phyloP scores from a whole-genome alignment of 2,329 filamentous ascomycete genomes.

The Pezicula neosporulosa region DNA sequence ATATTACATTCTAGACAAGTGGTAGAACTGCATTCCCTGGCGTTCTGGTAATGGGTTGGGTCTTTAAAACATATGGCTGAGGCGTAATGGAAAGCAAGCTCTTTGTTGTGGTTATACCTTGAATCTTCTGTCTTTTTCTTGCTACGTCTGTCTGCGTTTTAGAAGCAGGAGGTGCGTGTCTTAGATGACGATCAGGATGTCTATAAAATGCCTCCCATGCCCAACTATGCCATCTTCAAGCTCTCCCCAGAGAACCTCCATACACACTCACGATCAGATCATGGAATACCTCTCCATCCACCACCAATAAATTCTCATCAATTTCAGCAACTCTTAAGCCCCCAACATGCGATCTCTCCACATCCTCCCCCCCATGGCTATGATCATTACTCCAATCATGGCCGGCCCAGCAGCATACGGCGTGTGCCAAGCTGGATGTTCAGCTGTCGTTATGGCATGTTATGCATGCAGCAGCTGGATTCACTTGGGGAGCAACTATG shows the following conservation, averaged over 20 bases:
- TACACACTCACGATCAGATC: too few species aligned
- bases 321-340: too few species aligned
- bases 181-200: too few species aligned
- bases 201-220: too few species aligned
- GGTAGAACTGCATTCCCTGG: conserved; percentile 19
- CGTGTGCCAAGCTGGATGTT: conserved; percentile 44
- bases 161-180: too few species aligned
- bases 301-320: too few species aligned
- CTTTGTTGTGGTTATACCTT: background rate
- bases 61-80: conserved; percentile 6
- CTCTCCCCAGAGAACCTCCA: too few species aligned
- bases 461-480: conserved; percentile 40
- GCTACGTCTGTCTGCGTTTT: too few species aligned
- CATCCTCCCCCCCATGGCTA: background rate
- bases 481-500: conserved; percentile 36
- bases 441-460: conserved; percentile 40
- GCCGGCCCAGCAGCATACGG: conserved; percentile 38
- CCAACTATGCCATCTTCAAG: too few species aligned
- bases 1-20: conserved; percentile 63
- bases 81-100: background rate
- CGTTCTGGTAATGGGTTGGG: conserved; percentile 15
- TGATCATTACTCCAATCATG: conserved; percentile 3
- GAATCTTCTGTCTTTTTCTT: too few species aligned
- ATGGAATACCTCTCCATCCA: too few species aligned
- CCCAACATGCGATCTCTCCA: conserved; percentile 4